Base-by-base conservation (phyloP, 768 basidiomycete species). In the Agaricus sinodeliciosus region DNA sequence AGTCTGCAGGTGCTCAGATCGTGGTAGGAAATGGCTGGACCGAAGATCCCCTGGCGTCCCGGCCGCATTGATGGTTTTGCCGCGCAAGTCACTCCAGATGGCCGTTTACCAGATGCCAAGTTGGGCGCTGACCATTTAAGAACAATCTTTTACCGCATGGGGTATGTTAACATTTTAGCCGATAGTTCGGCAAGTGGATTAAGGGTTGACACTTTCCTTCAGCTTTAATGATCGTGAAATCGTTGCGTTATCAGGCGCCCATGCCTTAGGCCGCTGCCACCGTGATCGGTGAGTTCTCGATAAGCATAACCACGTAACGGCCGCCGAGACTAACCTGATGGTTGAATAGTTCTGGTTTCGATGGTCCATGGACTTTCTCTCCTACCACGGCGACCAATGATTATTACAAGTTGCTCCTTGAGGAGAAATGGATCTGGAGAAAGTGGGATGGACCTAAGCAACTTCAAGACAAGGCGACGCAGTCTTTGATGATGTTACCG, bases 251-350 rank as follows among this genome's bases (percentile, higher is more conserved):
- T 81, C 82, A 19, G 95, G 95, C 57, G 94, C 91, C 35, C 95
- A 99, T 64, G 94, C 93, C 54, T 83, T 99, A 42, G 95, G 96
- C 19, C 90, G 95, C 65, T 95, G 93, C 78, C 95, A 99, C 75
- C 54, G 75, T 53, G 79, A 90, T 69, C 82, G 90, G 79, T 81
- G 63, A 58, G 72, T 60, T 41, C 15, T 35, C 40, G 34, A 3
- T 60, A 7, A 16, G 43, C n/a, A 46, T 7, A 34, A 1, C 22
- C 22, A 22, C 3, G 22, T 3, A 22, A 22, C 22, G 22, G 22
- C 3, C 22, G 22, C 22, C 22, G 22, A 22, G 22, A 22, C 22
- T 22, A 1, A 22, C 22, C 27, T 48, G 15, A 39, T 6, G 9
- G 7, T 48, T 35, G 39, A 34, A 22, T 41, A 77, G 80, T 48